A percentile compares a stretch with the other conserved stretches of the same genome.
These are phyloP conservation scores for Ceratobasidium sp. DNA, from an alignment of 1,284 basidiomycete species.

Conservation along the genomic window DNA sequence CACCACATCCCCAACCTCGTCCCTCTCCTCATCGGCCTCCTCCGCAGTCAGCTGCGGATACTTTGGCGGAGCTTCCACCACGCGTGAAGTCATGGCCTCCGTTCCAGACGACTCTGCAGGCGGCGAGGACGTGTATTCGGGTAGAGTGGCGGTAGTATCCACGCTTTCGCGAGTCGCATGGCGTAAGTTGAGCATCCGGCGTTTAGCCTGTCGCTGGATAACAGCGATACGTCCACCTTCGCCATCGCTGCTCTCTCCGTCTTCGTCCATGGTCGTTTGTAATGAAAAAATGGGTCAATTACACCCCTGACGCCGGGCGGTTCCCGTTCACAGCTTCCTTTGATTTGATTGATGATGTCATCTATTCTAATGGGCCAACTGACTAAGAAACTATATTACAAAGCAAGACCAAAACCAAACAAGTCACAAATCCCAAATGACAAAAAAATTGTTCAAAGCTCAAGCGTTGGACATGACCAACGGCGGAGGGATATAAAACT, in stretches of 20 bases:
- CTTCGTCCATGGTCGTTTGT: slow-evolving; percentile 35
- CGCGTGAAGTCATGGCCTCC: not conserved
- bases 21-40: slow-evolving; percentile 43
- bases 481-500: slow-evolving; percentile 28
- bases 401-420: slow-evolving; percentile 1
- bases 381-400: slow-evolving; percentile 13
- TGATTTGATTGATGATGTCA: slow-evolving; percentile 37
- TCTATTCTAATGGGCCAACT: slow-evolving; percentile 18
- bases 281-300: slow-evolving; percentile 35
- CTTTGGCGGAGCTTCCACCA: not conserved
- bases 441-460: not conserved
- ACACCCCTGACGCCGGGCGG: not conserved
- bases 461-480: slow-evolving; percentile 12
- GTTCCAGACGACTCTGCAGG: slow-evolving; percentile 9
- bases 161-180: slow-evolving; percentile 23
- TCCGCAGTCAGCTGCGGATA: slow-evolving; percentile 40
- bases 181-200: slow-evolving; percentile 19
- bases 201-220: slow-evolving; percentile 28
- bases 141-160: slow-evolving; percentile 27
- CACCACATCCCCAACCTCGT: slow-evolving; percentile 39
- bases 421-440: not conserved
- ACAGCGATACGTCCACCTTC: slow-evolving; percentile 17
- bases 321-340: not conserved
- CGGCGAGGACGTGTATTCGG: slow-evolving; percentile 31
- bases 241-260: slow-evolving; percentile 34